Percentiles rank a stretch among this genome's conserved stretches.
Evolutionary conservation across 1,284 basidiomycete genomes (phyloP).

Genomic region (Boletus albobrunnescens): DNA sequence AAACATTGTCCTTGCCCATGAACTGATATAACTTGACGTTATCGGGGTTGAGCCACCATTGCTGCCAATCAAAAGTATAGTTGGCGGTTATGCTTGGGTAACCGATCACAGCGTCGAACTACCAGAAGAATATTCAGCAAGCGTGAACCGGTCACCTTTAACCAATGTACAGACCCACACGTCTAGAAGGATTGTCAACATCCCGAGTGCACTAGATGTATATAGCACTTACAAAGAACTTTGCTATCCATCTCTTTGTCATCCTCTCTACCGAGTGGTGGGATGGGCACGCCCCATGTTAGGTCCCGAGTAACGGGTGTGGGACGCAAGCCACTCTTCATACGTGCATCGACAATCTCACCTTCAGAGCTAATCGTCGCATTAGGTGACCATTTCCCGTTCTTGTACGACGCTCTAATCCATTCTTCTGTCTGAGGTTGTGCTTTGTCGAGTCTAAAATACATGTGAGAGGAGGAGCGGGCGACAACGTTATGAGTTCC

Average conservation of each 20-base stretch:
- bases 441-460: constrained; percentile 80
- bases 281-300: constrained; percentile 95
- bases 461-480: constrained; percentile 89
- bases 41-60: constrained; percentile 96
- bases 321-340: constrained; percentile 84
- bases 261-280: constrained; percentile 66
- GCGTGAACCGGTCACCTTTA: not conserved
- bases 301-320: constrained; percentile 94
- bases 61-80: constrained; percentile 92
- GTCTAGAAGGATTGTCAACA: constrained; percentile 43
- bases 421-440: constrained; percentile 87
- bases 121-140: constrained; percentile 13
- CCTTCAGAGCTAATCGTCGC: constrained; percentile 85
- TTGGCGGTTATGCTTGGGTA: constrained; percentile 97
- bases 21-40: constrained; percentile 96
- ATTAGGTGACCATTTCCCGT: constrained; percentile 91
- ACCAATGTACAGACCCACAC: constrained; percentile 64
- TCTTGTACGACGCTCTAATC: constrained; percentile 77
- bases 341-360: constrained; percentile 85
- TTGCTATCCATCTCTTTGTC: constrained; percentile 87
- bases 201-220: not conserved
- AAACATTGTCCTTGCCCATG: constrained; percentile 98
- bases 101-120: constrained; percentile 98
- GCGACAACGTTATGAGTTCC: constrained; percentile 76
- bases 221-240: constrained; percentile 78